Conservation (phyloP, 2,329 filamentous ascomycete genomes). For the Xylaria sp. region DNA sequence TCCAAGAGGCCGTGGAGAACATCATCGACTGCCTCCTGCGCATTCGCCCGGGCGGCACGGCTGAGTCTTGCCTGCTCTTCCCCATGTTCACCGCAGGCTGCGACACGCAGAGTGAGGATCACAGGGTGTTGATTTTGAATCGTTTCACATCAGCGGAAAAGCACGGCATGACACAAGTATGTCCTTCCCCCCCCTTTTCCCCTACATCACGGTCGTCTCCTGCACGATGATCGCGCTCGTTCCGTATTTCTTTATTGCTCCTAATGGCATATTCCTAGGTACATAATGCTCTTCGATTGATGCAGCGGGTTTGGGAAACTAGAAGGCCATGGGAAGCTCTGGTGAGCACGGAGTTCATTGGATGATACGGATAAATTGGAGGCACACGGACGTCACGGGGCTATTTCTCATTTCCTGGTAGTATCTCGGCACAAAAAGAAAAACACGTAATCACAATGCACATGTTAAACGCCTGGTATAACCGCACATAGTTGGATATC, state of each 20-base stretch:
- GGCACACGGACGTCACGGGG: not conserved
- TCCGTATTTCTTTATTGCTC: not conserved
- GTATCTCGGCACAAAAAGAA: constrained; percentile 13
- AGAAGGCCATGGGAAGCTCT: constrained; percentile 71
- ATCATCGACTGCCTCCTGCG: constrained; percentile 67
- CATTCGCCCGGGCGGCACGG: constrained; percentile 69
- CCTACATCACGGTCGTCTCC: not conserved
- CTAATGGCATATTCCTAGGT: constrained; percentile 48
- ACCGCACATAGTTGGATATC: not conserved
- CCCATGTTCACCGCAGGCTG: constrained; percentile 85
- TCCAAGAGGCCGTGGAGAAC: constrained; percentile 66
- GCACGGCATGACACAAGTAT: constrained; percentile 77
- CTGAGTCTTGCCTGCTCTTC: constrained; percentile 77
- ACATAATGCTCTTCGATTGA: constrained; percentile 64
- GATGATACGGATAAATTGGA: constrained; percentile 46
- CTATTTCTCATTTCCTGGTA: constrained; percentile 16
- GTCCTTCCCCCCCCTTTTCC: constrained; percentile 33
- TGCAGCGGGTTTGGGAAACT: constrained; percentile 74
- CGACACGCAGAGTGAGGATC: constrained; percentile 63
- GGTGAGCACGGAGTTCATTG: constrained; percentile 71
- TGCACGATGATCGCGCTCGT: not conserved
- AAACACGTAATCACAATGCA: not conserved
- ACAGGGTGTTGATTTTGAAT: constrained; percentile 66
- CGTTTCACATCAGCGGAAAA: constrained; percentile 71
- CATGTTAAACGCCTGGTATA: no score